Evolutionary conservation across 2,329 filamentous ascomycete species (phyloP), one percentile per base, ranked within the genome.

Genomic region (Nakataea oryzae): DNA sequence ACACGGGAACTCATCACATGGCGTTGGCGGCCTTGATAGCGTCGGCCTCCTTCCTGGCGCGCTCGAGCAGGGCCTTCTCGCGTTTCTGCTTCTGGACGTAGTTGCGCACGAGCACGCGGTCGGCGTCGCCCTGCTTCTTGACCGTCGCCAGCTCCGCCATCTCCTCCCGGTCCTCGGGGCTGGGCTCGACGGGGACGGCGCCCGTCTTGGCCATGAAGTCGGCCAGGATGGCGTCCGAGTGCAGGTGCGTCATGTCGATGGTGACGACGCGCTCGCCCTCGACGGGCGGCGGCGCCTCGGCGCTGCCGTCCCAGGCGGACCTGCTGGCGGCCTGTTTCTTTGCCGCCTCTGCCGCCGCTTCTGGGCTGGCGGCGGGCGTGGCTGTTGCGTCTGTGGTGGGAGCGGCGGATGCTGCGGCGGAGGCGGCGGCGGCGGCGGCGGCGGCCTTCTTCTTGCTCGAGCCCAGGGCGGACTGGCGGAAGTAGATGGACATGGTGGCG

Each of bases 401-500:
- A 61, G 59, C 61, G 62, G 14, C n/a, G 57, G 57, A 24, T 30
- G 30, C 13, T 17, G 34, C 13, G 11, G 41, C 17, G 8, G 30
- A 17, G 29, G 12, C 24, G 30, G 27, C 26, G 56, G 21, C 28
- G n/a, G 62, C 54, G 6, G 67, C 57, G 6, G 61, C 47, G 17
- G 64, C 62, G 58, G 62, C 61, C 28, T 65, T 63, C 26, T 77
- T 63, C 26, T 28, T 30, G 14, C 26, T 30, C 13, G 27, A n/a
- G 24, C 54, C 54, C 3, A 13, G 9, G 28, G 27, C 27, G n/a
- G 57, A 24, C 28, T 47, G 54, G 69, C 79, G 79, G 68, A 87
- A 83, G 75, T 88, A 87, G 68, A 93, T 78, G 64, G 83, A 86
- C 75, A 92, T 79, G 58, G 78, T 80, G 17, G 89, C 84, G 8